Evolutionary conservation across 2,329 filamentous ascomycete species (phyloP), one percentile per base, ranked within the genome.

Genomic region (Lachnum nothofagi): DNA sequence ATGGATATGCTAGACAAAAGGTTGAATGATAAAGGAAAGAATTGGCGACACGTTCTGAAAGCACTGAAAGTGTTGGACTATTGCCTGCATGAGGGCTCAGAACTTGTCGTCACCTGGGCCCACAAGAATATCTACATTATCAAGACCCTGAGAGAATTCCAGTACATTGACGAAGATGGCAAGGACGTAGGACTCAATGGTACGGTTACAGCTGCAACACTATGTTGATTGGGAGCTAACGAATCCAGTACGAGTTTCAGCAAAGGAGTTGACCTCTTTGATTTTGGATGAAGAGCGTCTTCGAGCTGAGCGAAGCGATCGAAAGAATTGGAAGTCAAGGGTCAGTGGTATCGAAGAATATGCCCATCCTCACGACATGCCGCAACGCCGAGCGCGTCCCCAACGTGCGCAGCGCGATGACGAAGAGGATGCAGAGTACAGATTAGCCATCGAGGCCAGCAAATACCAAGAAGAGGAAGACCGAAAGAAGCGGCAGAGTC

Each of bases 1-100:
- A 95, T 98, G 85, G 93, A 98, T 69, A 98, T 98, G 89, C 77
- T 98, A 59, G 93, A 98, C 72, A 97, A 97, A 76, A 86, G 93
- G 60, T 75, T 98, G 64, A 98, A 98, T 64, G 93, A 98, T 71
- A 97, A 98, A 71, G 93, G 93, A 65, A 98, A 97, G 78, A 98
- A 98, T 68, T 98, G 93, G 93, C 85, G 93, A 62, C 93, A 98
- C 68, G 93, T 98, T 10, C 75, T 98, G 52, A 98, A 98, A 72
- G 94, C 93, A 35, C 76, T 98, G 60, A 98, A 98, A 69, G 93
- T 98, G 45, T 79, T 97, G 49, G 93, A 98, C 70, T 98, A 98
- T 71, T 96, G 91, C 71, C 77, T 98, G 49, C 93, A 98, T 67
- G 93, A 98, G 68, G 93, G 93, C 41, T 96, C 91, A 0, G 93